Evolutionary conservation across 257 asterid genomes (phyloP).

Genomic region (Anisodus acutangulus): DNA sequence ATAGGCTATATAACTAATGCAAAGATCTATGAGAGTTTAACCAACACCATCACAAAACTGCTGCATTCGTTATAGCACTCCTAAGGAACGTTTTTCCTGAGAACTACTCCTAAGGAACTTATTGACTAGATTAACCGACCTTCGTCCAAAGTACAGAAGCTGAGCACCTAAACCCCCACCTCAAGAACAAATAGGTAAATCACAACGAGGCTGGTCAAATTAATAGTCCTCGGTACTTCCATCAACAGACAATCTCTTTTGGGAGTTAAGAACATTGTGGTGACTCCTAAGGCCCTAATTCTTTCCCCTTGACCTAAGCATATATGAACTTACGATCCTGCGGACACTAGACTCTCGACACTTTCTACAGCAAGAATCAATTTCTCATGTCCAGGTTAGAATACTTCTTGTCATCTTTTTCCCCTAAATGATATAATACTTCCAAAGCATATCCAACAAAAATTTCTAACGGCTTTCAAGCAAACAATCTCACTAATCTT

Average conservation of each 20-base stretch:
- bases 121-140: not conserved
- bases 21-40: not conserved
- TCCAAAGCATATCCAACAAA: slow-evolving; percentile 33
- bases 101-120: not conserved
- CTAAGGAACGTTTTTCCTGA: not conserved
- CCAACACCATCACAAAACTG: not conserved
- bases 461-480: not conserved
- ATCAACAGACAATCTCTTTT: not conserved
- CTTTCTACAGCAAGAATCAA: not conserved
- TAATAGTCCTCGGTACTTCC: not conserved
- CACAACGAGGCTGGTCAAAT: not conserved
- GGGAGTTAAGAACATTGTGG: too few species aligned
- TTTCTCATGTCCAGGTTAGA: not conserved
- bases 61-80: not conserved
- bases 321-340: not conserved
- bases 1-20: not conserved
- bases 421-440: not conserved
- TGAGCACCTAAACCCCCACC: not conserved
- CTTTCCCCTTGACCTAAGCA: not conserved
- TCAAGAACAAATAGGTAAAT: not conserved
- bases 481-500: not conserved
- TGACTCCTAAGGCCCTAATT: not conserved
- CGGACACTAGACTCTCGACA: not conserved
- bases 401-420: too few species aligned
- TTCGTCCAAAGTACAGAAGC: not conserved